phyloP scores from a whole-genome alignment of 2,329 filamentous ascomycete genomes.

The Onygenales sp. region DNA sequence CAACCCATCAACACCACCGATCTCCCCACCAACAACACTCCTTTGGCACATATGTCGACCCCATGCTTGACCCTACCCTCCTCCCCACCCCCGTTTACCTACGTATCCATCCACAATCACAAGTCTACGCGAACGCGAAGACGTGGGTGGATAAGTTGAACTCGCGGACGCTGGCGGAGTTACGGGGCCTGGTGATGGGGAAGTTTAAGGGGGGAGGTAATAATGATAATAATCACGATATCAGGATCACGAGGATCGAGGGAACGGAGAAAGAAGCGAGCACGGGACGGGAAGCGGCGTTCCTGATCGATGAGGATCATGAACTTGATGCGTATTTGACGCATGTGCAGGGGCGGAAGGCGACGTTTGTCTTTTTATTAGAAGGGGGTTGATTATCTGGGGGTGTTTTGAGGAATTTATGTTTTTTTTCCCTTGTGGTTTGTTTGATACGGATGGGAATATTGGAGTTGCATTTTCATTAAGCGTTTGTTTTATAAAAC shows the following conservation, averaged over 20 bases:
- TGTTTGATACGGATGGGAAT: not conserved
- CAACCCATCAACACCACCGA: slow-evolving; percentile 7
- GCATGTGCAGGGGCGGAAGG: slow-evolving; percentile 50
- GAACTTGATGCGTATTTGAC: slow-evolving; percentile 64
- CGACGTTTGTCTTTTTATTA: slow-evolving; percentile 40
- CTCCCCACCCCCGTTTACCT: slow-evolving; percentile 54
- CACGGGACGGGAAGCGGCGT: slow-evolving; percentile 5
- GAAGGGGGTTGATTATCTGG: not conserved
- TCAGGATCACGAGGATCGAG: slow-evolving; percentile 29
- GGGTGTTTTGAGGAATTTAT: not conserved
- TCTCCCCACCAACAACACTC: slow-evolving; percentile 21
- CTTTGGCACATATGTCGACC: slow-evolving; percentile 27
- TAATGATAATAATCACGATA: slow-evolving; percentile 43
- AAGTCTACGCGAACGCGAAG: slow-evolving; percentile 38
- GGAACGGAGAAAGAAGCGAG: not conserved
- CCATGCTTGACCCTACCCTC: slow-evolving; percentile 22
- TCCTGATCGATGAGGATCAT: slow-evolving; percentile 55
- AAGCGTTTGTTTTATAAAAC: too few species aligned
- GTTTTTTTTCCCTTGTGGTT: not conserved
- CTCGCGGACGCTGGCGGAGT: slow-evolving; percentile 49
- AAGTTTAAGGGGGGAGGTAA: slow-evolving; percentile 53
- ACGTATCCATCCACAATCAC: slow-evolving; percentile 57
- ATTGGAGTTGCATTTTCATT: too few species aligned
- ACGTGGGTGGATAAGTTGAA: slow-evolving; percentile 58
- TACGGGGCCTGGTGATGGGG: slow-evolving; percentile 51